Conservation (phyloP, 106 monocot species). For the Acorus calamus region DNA sequence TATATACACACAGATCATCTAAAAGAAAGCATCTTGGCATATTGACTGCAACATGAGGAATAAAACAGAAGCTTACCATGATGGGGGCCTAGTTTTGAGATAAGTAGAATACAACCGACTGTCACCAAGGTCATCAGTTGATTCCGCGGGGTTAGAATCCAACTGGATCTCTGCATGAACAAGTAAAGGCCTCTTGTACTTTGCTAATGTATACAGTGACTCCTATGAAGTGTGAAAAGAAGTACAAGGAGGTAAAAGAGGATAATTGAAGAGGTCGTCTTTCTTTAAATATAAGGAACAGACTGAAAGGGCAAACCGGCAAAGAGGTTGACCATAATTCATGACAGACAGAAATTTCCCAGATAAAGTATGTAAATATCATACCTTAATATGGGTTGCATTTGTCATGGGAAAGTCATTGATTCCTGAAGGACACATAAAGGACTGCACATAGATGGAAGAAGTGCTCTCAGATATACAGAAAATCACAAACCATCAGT, state of each 20-base stretch:
- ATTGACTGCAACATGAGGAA: neutral
- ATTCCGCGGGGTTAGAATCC: constrained; percentile 24
- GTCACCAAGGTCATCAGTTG: constrained; percentile 24
- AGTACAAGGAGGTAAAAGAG: neutral
- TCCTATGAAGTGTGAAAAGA: constrained; percentile 38
- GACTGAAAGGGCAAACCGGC: no score
- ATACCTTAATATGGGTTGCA: constrained; percentile 89
- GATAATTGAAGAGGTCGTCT: no score
- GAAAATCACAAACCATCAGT: no score
- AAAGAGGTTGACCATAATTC: neutral
- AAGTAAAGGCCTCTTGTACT: constrained; percentile 83
- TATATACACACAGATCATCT: no score
- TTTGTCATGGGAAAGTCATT: constrained; percentile 99
- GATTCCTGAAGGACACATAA: constrained; percentile 99
- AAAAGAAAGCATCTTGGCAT: neutral
- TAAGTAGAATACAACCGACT: constrained; percentile 67
- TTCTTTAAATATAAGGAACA: no score
- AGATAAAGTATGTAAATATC: neutral
- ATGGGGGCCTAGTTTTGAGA: constrained; percentile 76
- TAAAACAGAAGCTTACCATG: constrained; percentile 43
- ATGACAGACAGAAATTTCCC: constrained; percentile 1
- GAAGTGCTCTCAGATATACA: no score
- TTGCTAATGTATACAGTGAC: constrained; percentile 61
- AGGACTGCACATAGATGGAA: constrained; percentile 37
- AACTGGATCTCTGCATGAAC: constrained; percentile 80